Evolutionary conservation across 257 asterid species (phyloP).

Genomic region (Nyctanthes arbortristis): DNA sequence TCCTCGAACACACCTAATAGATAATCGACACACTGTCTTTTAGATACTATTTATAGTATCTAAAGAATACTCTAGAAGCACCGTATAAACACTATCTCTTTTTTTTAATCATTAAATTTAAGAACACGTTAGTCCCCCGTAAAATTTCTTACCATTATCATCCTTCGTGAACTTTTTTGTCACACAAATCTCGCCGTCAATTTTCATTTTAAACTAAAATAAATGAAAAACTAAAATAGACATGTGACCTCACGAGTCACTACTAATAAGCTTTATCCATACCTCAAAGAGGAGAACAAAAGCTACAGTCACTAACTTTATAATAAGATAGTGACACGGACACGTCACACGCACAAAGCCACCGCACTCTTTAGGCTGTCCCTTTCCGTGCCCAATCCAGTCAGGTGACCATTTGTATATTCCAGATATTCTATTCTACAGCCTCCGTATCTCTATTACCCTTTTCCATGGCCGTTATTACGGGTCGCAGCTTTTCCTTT

Average conservation of each 20-base stretch:
- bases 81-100: too few species aligned
- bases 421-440: conserved; percentile 32
- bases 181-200: too few species aligned
- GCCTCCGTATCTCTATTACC: background rate
- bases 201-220: background rate
- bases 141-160: too few species aligned
- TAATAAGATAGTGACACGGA: conserved; percentile 30
- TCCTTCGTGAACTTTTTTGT: too few species aligned
- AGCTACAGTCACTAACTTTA: conserved; percentile 9
- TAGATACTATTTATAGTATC: too few species aligned
- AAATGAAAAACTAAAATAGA: too few species aligned
- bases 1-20: too few species aligned
- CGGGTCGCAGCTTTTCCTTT: conserved; percentile 22
- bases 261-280: background rate
- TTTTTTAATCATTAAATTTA: too few species aligned
- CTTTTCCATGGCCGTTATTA: conserved; percentile 4
- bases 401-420: conserved; percentile 23
- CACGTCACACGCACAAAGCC: conserved; percentile 16
- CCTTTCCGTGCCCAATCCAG: conserved; percentile 15
- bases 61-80: too few species aligned
- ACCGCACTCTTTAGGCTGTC: conserved; percentile 18
- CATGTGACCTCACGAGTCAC: too few species aligned
- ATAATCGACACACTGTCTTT: too few species aligned
- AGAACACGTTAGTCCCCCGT: too few species aligned
- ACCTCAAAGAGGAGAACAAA: background rate